Evolutionary conservation across 345 rosid genomes (phyloP).

Genomic region (Salix udensis): DNA sequence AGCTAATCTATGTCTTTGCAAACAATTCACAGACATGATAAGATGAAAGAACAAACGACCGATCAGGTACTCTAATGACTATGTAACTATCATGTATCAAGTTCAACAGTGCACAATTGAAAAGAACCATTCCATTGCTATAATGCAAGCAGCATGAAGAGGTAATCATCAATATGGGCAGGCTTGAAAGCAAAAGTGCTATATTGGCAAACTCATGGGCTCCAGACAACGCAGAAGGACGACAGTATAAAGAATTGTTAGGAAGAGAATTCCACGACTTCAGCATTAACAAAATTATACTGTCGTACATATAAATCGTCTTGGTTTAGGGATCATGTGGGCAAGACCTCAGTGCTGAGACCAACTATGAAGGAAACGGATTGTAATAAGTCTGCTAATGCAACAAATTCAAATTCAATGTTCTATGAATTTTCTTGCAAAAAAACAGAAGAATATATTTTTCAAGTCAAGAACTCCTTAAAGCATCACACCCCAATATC

Average conservation of each 20-base stretch:
- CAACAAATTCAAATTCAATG: background rate
- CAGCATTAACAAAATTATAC: background rate
- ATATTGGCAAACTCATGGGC: background rate
- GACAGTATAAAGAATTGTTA: background rate
- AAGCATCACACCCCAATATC: too few species aligned
- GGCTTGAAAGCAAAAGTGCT: background rate
- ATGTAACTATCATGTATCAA: background rate
- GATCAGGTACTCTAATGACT: background rate
- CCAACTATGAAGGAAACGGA: background rate
- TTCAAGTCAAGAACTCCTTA: too few species aligned
- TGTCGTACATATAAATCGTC: background rate
- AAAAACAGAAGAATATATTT: too few species aligned
- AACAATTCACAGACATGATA: background rate
- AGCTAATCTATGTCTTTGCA: background rate
- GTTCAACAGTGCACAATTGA: too few species aligned
- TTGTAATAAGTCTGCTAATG: background rate
- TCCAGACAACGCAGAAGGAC: background rate
- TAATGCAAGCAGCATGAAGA: background rate
- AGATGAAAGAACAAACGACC: background rate
- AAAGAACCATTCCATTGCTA: too few species aligned
- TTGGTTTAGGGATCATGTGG: background rate
- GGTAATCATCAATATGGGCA: background rate
- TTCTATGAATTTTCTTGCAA: too few species aligned
- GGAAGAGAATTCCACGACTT: background rate
- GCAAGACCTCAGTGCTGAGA: background rate